A percentile compares a stretch with the other conserved stretches of the same genome.
These are phyloP conservation scores for Diphasiastrum complanatum DNA, from an alignment of 83 land plant genomes.

Conservation along the genomic window DNA sequence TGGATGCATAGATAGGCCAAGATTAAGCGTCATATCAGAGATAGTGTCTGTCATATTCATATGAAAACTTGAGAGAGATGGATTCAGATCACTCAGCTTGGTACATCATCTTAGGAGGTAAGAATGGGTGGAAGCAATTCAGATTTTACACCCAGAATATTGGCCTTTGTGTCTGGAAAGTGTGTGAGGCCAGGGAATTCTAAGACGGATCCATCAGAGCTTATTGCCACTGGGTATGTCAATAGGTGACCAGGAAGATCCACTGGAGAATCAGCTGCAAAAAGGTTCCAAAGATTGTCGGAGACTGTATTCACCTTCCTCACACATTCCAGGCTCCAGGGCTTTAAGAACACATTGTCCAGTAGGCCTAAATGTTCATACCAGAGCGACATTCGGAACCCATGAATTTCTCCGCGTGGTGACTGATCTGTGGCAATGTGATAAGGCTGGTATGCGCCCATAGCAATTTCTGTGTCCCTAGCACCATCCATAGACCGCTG, in stretches of 20 bases:
- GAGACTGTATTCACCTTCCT: slow-evolving; percentile 19
- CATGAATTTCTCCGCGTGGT: slow-evolving; percentile 27
- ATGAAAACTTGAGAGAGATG: too few relatives aligned
- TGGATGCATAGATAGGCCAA: too few relatives aligned
- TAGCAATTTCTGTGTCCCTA: slow-evolving; percentile 33
- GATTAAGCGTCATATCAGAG: too few relatives aligned
- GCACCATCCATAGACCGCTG: slow-evolving; percentile 39
- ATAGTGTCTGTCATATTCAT: too few relatives aligned
- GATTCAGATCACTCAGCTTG: too few relatives aligned
- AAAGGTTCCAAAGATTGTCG: slow-evolving; percentile 23
- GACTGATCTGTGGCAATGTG: slow-evolving; percentile 8
- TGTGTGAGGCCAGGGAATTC: slow-evolving; percentile 16
- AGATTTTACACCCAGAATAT: slow-evolving; percentile 19
- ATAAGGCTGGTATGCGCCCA: slow-evolving; percentile 35
- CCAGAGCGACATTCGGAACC: slow-evolving; percentile 35
- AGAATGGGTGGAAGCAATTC: slow-evolving; percentile 21
- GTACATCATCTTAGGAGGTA: slow-evolving; percentile 22
- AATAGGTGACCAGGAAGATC: slow-evolving; percentile 36
- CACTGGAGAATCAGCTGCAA: slow-evolving; percentile 9
- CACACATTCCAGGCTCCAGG: slow-evolving; percentile 30
- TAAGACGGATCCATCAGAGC: slow-evolving; percentile 17
- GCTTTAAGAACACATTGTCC: slow-evolving; percentile 27
- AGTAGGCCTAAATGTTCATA: slow-evolving; percentile 28
- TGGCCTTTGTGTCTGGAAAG: slow-evolving; percentile 30
- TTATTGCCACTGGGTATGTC: slow-evolving; percentile 22